Percentiles rank a stretch among this genome's conserved stretches.
phyloP scores from a whole-genome alignment of 345 rosid genomes.

The Physaria fendleri region DNA sequence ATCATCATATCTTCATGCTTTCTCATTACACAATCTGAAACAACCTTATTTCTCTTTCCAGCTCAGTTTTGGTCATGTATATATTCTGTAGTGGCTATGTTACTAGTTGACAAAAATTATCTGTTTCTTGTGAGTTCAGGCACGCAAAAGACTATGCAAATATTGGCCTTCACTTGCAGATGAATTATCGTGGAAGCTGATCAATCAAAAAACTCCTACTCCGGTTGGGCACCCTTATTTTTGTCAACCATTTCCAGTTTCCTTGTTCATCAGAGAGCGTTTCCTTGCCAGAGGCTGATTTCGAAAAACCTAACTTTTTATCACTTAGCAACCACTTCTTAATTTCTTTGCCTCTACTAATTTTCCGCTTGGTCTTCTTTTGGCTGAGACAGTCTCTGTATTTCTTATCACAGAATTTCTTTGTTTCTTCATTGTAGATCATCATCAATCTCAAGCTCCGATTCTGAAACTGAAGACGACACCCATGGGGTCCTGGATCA shows the following conservation, averaged over 20 bases:
- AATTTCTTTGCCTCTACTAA: background rate
- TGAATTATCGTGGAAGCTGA: constrained; percentile 52
- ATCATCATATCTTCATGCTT: constrained; percentile 1
- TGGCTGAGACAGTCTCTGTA: background rate
- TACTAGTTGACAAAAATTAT: constrained; percentile 5
- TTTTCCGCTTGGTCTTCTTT: background rate
- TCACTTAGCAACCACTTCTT: background rate
- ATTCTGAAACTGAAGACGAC: constrained; percentile 52
- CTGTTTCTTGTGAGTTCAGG: constrained; percentile 41
- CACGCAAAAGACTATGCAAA: constrained; percentile 48
- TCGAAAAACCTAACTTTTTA: background rate
- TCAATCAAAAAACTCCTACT: constrained; percentile 42
- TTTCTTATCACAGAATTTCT: constrained; percentile 6
- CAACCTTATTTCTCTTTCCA: background rate
- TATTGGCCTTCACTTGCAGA: constrained; percentile 76
- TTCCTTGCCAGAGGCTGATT: background rate
- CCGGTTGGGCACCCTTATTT: constrained; percentile 26
- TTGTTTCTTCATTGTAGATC: constrained; percentile 35
- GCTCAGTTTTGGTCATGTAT: background rate
- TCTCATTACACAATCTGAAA: background rate
- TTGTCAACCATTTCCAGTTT: background rate
- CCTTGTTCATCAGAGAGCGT: background rate
- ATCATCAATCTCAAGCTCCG: constrained; percentile 40
- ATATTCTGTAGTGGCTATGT: background rate
- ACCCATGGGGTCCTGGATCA: constrained; percentile 42